phyloP scores from a whole-genome alignment of 2,329 filamentous ascomycete species.

The Hypoxylon rubiginosum region DNA sequence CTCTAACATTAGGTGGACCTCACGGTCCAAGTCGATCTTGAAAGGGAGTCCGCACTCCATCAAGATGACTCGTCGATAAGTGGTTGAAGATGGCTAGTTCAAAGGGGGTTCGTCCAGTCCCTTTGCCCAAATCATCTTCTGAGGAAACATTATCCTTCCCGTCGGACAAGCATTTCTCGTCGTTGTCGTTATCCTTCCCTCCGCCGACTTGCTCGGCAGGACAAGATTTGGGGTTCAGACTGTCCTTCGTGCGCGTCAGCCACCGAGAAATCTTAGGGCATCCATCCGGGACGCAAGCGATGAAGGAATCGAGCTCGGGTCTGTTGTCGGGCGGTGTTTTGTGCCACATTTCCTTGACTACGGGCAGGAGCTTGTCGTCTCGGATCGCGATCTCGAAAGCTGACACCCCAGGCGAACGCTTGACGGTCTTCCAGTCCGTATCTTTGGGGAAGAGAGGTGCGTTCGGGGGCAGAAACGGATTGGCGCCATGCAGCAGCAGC shows the following conservation, averaged over 20 bases:
- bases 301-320: neutral
- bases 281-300: neutral
- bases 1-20: no score
- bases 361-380: neutral
- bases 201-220: neutral
- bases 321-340: neutral
- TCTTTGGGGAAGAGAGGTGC: neutral
- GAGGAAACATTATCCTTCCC: no score
- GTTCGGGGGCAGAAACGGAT: slow-evolving; percentile 1
- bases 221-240: neutral
- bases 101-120: no score
- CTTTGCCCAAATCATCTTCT: no score
- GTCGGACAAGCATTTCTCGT: no score
- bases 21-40: no score
- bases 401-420: neutral
- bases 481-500: slow-evolving; percentile 2
- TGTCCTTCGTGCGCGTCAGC: neutral
- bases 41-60: no score
- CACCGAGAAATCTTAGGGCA: neutral
- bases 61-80: no score
- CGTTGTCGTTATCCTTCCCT: no score
- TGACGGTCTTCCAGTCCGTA: neutral
- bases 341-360: slow-evolving; percentile 12
- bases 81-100: no score
- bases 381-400: slow-evolving; percentile 14